Percentiles rank a stretch among this genome's conserved stretches.
Conservation (phyloP, 2,329 filamentous ascomycete species). For the Penicillium sp. region DNA sequence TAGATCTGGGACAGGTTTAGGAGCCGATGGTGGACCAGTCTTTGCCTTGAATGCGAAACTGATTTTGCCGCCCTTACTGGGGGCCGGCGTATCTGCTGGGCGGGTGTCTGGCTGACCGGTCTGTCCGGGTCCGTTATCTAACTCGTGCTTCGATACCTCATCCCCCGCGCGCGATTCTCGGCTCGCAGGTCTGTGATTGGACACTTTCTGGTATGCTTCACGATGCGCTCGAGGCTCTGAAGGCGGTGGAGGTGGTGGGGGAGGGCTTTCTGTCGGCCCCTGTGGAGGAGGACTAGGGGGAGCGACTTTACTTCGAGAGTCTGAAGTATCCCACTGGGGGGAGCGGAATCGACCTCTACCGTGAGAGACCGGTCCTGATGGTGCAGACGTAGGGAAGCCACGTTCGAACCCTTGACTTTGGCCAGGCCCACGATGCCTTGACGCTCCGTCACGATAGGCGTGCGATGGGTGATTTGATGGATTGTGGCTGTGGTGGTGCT, state of each 20-base stretch:
- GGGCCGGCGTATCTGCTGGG: constrained; percentile 58
- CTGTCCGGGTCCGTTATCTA: constrained; percentile 45
- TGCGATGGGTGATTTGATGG: constrained; percentile 61
- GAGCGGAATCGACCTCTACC: constrained; percentile 68
- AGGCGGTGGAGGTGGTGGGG: constrained; percentile 36
- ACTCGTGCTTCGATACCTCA: constrained; percentile 56
- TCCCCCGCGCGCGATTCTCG: constrained; percentile 71
- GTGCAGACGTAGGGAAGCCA: constrained; percentile 49
- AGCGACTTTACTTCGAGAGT: constrained; percentile 57
- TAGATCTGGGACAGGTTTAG: constrained; percentile 57
- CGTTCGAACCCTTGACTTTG: constrained; percentile 54
- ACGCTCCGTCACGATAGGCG: constrained; percentile 58
- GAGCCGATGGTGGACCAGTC: constrained; percentile 60
- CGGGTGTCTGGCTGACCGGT: constrained; percentile 61
- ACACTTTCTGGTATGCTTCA: constrained; percentile 60
- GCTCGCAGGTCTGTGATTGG: constrained; percentile 63
- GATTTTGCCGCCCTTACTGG: constrained; percentile 70
- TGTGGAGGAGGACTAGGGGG: constrained; percentile 47
- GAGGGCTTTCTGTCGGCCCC: constrained; percentile 38
- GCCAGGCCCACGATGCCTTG: constrained; percentile 64
- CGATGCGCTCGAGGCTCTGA: constrained; percentile 41
- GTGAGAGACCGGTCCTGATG: constrained; percentile 54
- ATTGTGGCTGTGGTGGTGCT: constrained; percentile 57
- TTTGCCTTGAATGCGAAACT: constrained; percentile 93
- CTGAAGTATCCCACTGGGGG: constrained; percentile 71